Percentiles rank a stretch among this genome's conserved stretches.
Conservation (phyloP, 2,329 filamentous ascomycete species). For the Colletotrichum sublineola region DNA sequence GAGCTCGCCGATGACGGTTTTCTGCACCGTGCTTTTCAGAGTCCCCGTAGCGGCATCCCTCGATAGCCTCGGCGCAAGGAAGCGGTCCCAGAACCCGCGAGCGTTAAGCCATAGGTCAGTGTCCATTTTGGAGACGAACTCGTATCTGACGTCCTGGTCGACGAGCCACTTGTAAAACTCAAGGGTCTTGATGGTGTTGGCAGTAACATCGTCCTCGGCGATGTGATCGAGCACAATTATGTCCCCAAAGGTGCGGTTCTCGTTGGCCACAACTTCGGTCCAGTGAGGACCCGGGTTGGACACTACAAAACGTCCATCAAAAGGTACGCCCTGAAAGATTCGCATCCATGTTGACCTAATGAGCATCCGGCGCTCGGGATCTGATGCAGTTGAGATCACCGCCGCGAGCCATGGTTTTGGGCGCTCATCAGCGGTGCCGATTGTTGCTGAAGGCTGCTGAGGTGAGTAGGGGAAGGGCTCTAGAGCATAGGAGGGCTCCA, state of each 20-base stretch:
- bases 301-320: constrained; percentile 50
- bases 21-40: constrained; percentile 40
- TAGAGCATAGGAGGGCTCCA: constrained; percentile 41
- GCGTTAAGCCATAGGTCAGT: constrained; percentile 52
- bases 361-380: constrained; percentile 48
- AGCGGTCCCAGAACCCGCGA: constrained; percentile 49
- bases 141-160: constrained; percentile 44
- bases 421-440: background rate
- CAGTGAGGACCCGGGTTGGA: constrained; percentile 49
- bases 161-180: constrained; percentile 52
- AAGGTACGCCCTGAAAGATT: constrained; percentile 48
- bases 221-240: constrained; percentile 52
- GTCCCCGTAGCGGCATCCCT: constrained; percentile 31
- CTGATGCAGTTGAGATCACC: constrained; percentile 48
- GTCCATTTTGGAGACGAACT: constrained; percentile 52
- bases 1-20: constrained; percentile 49
- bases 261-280: constrained; percentile 46
- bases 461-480: constrained; percentile 47
- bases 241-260: constrained; percentile 52
- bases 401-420: constrained; percentile 48
- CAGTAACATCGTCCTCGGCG: constrained; percentile 49
- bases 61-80: constrained; percentile 46
- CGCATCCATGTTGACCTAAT: constrained; percentile 52
- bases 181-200: constrained; percentile 52
- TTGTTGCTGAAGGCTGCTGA: constrained; percentile 23